Base-by-base conservation (phyloP, 2,329 filamentous ascomycete genomes). In the Alternaria metachromatica region DNA sequence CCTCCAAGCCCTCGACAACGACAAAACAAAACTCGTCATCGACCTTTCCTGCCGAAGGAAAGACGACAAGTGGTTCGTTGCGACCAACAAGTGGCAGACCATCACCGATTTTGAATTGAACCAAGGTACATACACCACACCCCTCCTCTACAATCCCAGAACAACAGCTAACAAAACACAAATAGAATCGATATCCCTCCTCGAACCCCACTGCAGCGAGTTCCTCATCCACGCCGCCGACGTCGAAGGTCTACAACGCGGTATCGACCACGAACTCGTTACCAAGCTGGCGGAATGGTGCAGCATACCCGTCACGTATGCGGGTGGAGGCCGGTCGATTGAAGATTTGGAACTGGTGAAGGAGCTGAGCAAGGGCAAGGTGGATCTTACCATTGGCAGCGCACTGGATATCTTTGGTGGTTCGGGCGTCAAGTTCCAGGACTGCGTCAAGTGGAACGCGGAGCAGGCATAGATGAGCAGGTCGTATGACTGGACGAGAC, bases 11-110 rank as follows among this genome's bases (percentile, higher is more conserved):
- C 86, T 99, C 6, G 90, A 85, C 25, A 89, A 90, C 57, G 90
- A 97, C 77, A 93, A 86, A 77, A 83, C 85, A 53, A 96, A 92
- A 81, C 88, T 99, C 53, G 95, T 99, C 70, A 94, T 99, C 78
- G 96, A 99, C 77, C 87, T 99, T 23, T 97, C 94, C 81, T 99
- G 96, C 78, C 89, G 96, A 55, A 86, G 90, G 62, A 90, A 89
- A 64, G 91, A 86, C 41, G 85, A 90, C 60, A 90, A 84, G 43
- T 99, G 96, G 96, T 94, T 92, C 74, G 96, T 99, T n/a, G 95
- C 96, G 59, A 99, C 97, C 91, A 93, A 99, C 81, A 97, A 97
- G 80, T 99, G 96, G 96, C 96, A 98, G 85, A 97, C 93, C 2
- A 90, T 98, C 60, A 98, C 96, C 2, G 93, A 97, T 75, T 97